A percentile compares a stretch with the other conserved stretches of the same genome.
Evolutionary conservation across 2,329 filamentous ascomycete genomes (phyloP).

Genomic region (Aspergillus neotritici): DNA sequence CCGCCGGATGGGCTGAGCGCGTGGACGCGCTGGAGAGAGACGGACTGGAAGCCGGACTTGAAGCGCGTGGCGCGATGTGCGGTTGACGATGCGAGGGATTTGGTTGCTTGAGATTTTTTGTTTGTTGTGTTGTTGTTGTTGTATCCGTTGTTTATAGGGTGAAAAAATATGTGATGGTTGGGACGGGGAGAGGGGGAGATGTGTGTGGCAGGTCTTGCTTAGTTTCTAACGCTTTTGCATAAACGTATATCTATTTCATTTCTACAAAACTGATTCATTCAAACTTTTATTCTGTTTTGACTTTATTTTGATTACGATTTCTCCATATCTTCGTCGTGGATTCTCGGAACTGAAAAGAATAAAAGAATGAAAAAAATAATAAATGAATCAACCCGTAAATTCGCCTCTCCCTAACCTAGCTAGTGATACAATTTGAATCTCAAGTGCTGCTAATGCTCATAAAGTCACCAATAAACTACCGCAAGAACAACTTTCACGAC

Average conservation of each 20-base stretch:
- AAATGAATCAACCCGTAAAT: neutral
- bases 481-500: neutral
- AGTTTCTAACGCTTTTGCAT: neutral
- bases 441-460: too few relatives aligned
- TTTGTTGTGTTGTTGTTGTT: neutral
- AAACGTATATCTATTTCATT: neutral
- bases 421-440: too few relatives aligned
- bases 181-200: too few relatives aligned
- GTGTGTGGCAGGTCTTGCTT: neutral
- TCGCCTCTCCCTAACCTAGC: too few relatives aligned
- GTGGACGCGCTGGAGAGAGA: slow-evolving; percentile 82
- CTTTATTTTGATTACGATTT: too few relatives aligned
- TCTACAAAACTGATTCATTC: neutral
- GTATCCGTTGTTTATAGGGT: neutral
- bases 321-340: neutral
- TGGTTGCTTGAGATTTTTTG: slow-evolving; percentile 31
- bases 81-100: slow-evolving; percentile 61
- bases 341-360: slow-evolving; percentile 5
- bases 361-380: too few relatives aligned
- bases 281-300: too few relatives aligned
- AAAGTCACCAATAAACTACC: too few relatives aligned
- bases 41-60: slow-evolving; percentile 73
- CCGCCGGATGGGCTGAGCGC: slow-evolving; percentile 78
- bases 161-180: too few relatives aligned
- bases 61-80: slow-evolving; percentile 81